A percentile compares a stretch with the other conserved stretches of the same genome.
Evolutionary conservation across 1,139 yeast species (phyloP).

Genomic region (Kodamaea anthophila): DNA sequence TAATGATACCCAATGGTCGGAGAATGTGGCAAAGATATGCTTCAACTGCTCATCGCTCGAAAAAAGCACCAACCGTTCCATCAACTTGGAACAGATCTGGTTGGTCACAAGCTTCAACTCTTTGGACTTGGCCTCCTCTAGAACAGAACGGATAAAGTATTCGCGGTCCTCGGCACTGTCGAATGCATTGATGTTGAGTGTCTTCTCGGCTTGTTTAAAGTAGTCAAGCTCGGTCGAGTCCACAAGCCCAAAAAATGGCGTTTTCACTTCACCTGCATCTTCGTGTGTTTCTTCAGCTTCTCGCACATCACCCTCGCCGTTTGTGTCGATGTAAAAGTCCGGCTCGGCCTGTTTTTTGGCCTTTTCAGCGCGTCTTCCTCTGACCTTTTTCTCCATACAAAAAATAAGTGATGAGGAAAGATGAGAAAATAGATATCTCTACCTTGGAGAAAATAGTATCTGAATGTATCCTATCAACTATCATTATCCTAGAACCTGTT

Average conservation of each 20-base stretch:
- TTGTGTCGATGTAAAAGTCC: conserved; percentile 6
- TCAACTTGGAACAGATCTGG: conserved; percentile 87
- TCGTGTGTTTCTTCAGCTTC: conserved; percentile 2
- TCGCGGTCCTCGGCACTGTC: conserved; percentile 65
- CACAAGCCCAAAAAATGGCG: conserved; percentile 73
- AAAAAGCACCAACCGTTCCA: conserved; percentile 75
- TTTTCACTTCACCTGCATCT: conserved; percentile 9
- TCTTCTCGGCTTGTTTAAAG: conserved; percentile 87
- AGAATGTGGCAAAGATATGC: conserved; percentile 57
- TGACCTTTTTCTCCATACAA: conserved; percentile 24
- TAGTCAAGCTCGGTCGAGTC: conserved; percentile 82
- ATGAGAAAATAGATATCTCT: too few species aligned
- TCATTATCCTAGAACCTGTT: too few species aligned
- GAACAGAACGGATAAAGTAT: conserved; percentile 68
- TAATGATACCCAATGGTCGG: conserved; percentile 67
- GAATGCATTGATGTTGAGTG: conserved; percentile 75
- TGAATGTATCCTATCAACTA: too few species aligned
- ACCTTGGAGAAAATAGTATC: too few species aligned
- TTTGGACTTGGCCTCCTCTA: conserved; percentile 84
- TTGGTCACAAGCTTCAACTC: conserved; percentile 90
- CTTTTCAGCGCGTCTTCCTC: conserved; percentile 66
- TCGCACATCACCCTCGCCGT: conserved; percentile 7
- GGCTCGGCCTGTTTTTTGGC: conserved; percentile 13
- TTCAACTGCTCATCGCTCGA: conserved; percentile 64
- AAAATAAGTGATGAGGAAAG: background rate